These are phyloP conservation scores for Jamesozyma jinghongensis DNA, from an alignment of 805 yeast species.

Conservation along the genomic window DNA sequence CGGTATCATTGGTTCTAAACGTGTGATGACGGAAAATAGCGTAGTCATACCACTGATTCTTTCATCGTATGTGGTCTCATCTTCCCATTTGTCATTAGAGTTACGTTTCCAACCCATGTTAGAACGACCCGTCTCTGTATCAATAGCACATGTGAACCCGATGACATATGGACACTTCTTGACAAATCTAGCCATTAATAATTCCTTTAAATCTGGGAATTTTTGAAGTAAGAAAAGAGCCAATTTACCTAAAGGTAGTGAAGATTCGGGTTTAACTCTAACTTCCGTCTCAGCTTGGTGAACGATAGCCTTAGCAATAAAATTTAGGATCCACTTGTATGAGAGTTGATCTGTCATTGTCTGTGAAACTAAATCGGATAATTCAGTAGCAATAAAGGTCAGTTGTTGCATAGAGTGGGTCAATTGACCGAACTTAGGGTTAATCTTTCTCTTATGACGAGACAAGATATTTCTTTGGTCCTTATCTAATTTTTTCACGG, in stretches of 20 bases:
- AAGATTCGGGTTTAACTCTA: constrained; percentile 63
- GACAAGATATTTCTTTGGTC: constrained; percentile 46
- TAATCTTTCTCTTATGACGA: constrained; percentile 63
- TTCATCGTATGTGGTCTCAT: constrained; percentile 67
- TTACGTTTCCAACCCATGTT: constrained; percentile 82
- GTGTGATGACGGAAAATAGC: constrained; percentile 66
- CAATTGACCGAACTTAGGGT: constrained; percentile 87
- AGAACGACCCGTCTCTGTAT: constrained; percentile 70
- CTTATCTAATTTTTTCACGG: constrained; percentile 41
- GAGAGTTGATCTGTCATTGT: constrained; percentile 43
- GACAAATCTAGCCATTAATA: constrained; percentile 64
- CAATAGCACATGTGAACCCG: constrained; percentile 68
- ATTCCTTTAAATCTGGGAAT: constrained; percentile 36
- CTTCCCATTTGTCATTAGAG: constrained; percentile 36
- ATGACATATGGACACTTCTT: constrained; percentile 86
- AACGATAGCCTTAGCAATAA: constrained; percentile 75
- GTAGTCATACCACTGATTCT: constrained; percentile 80
- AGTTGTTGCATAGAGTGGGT: constrained; percentile 64
- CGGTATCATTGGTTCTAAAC: constrained; percentile 26
- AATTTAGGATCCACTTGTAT: constrained; percentile 67
- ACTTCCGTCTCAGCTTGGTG: constrained; percentile 93
- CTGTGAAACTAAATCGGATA: constrained; percentile 41
- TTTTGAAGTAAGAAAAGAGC: constrained; percentile 44
- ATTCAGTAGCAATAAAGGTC: constrained; percentile 39
- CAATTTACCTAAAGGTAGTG: constrained; percentile 69